Evolutionary conservation across 1,139 yeast species (phyloP), one percentile per base, ranked within the genome.

Genomic region (Debaryomyces coudertii): DNA sequence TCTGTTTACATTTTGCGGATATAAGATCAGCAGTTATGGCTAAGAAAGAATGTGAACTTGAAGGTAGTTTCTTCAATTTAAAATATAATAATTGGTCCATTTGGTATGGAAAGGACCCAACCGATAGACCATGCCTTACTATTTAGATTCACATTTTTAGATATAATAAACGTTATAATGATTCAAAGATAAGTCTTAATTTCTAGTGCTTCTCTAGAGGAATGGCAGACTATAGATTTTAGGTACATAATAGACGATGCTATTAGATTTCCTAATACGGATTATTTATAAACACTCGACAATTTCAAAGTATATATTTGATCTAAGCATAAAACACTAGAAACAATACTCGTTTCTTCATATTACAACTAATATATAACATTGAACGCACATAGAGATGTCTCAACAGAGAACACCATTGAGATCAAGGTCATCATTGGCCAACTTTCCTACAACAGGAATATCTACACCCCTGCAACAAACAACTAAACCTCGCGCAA

Each of bases 31-130:
- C 96, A 0, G 79, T 87, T 24, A 58, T 63, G n/a, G 90, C 87
- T 3, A 85, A 83, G 62, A 66, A 65, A 34, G 77, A 76, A 20
- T 62, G 70, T 46, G 70, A 68, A 39, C 54, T 57, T 5, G 50
- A 48, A 4, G 70, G 70, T 1, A 67, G 80, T 2, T 53, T 51
- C n/a, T 55, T 85, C 51, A 56, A 69, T 44, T 54, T 54, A n/a
- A 80, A 75, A 53, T 87, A 83, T 55, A 62, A 62, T 7, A 77
- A 69, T 6, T 88, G 95, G 95, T 63, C 71, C 8, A 65, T 85
- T 2, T 76, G 82, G 78, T 88, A 80, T 57, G 90, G 87, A 0
- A 77, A 75, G 43, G 96, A 88, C 60, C 79, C 81, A 1, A 73
- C 89, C 5, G 93, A 86, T 52, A 71, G 69, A 49, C 82, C 76